Conservation (phyloP, 2,329 filamentous ascomycete species). For the Orbilia javanica region DNA sequence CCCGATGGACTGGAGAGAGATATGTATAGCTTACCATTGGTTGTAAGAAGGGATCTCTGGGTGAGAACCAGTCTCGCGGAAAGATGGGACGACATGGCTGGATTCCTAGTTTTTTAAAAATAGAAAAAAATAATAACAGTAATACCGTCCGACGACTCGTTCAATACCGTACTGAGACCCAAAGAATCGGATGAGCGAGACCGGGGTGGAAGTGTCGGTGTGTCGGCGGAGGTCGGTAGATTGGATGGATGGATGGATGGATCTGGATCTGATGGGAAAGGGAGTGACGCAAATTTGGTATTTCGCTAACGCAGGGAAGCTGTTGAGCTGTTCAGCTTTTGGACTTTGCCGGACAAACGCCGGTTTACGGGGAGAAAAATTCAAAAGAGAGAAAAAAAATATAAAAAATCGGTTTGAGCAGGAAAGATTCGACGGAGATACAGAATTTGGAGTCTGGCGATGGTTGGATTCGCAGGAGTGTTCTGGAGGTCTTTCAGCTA, state of each 20-base stretch:
- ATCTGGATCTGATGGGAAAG: conserved; percentile 14
- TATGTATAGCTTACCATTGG: conserved; percentile 37
- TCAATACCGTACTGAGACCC: neutral
- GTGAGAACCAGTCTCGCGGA: conserved; percentile 58
- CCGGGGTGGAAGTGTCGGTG: conserved; percentile 2
- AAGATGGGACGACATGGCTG: conserved; percentile 53
- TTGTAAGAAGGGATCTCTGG: conserved; percentile 44
- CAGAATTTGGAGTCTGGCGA: neutral
- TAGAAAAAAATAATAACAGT: neutral
- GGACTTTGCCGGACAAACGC: conserved; percentile 15
- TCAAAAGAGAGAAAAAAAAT: neutral
- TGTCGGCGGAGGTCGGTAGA: conserved; percentile 17
- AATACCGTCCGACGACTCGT: conserved; percentile 7
- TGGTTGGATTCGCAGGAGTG: neutral
- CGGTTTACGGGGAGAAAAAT: neutral
- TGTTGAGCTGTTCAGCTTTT: conserved; percentile 23
- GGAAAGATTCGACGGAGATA: neutral
- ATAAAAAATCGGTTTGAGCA: too few species aligned
- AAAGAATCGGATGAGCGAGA: conserved; percentile 10
- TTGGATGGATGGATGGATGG: neutral
- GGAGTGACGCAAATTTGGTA: conserved; percentile 57
- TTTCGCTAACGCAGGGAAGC: conserved; percentile 40
- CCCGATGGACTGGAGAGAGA: neutral
- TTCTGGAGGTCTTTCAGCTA: neutral
- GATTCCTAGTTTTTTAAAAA: neutral